These are phyloP conservation scores for Diaporthe caulivora DNA, from an alignment of 2,329 filamentous ascomycete species.

Conservation along the genomic window DNA sequence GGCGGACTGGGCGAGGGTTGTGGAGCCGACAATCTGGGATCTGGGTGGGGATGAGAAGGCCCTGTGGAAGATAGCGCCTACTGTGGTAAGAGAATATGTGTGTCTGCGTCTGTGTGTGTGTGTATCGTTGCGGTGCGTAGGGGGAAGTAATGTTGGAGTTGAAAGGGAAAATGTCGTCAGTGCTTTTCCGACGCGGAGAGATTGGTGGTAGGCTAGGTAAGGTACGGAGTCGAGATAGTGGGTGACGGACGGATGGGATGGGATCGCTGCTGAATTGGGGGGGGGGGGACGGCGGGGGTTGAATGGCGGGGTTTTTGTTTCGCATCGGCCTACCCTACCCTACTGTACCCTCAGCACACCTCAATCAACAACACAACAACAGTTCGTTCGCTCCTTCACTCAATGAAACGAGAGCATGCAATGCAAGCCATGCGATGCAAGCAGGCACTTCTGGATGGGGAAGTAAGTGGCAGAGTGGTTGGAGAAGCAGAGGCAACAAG, in stretches of 20 bases:
- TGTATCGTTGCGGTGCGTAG: constrained; percentile 10
- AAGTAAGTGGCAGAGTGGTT: constrained; percentile 2
- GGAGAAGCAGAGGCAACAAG: constrained; percentile 6
- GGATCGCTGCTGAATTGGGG: not conserved
- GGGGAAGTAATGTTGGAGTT: not conserved
- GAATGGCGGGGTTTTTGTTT: constrained; percentile 51
- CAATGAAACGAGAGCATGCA: not conserved
- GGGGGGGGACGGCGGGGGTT: not conserved
- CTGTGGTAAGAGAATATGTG: not conserved
- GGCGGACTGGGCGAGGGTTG: constrained; percentile 17
- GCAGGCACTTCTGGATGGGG: constrained; percentile 3
- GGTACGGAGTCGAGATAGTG: not conserved
- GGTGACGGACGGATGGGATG: constrained; percentile 19
- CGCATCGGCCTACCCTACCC: constrained; percentile 41
- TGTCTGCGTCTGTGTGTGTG: not conserved
- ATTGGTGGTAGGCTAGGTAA: not conserved
- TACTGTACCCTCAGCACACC: not conserved
- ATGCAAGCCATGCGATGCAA: constrained; percentile 4
- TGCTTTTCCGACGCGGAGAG: not conserved
- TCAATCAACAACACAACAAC: not conserved
- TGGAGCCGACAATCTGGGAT: constrained; percentile 27
- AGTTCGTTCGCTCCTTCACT: not conserved
- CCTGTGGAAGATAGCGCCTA: not conserved
- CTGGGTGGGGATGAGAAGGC: not conserved
- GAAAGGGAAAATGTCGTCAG: constrained; percentile 34